phyloP scores from a whole-genome alignment of 495 filamentous ascomycete genomes.

The Acidiella bohemica region DNA sequence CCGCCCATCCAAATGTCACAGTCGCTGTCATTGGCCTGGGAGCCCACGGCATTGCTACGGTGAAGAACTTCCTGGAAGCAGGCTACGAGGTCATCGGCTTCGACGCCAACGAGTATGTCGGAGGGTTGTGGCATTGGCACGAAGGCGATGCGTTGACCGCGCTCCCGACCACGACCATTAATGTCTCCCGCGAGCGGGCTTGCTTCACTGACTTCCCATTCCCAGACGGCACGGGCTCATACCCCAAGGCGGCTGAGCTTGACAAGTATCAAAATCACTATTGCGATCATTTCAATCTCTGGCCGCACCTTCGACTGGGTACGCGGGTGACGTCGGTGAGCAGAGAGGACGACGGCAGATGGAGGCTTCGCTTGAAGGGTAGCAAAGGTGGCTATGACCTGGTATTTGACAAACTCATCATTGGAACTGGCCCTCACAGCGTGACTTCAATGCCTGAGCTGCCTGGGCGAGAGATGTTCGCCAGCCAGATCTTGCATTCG shows the following conservation, averaged over 20 bases:
- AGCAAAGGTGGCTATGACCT: not conserved
- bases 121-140: not conserved
- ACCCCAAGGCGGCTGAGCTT: conserved; percentile 1
- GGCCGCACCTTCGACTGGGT: not conserved
- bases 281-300: conserved; percentile 1
- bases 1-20: too few relatives aligned
- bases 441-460: not conserved
- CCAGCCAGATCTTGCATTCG: conserved; percentile 1
- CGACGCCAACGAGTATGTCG: conserved; percentile 1
- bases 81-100: conserved; percentile 1
- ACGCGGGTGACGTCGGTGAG: not conserved
- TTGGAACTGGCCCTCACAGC: conserved; percentile 1
- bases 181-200: conserved; percentile 1
- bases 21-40: not conserved
- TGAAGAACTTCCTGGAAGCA: not conserved
- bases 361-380: not conserved
- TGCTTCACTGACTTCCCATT: conserved; percentile 6
- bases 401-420: conserved; percentile 8
- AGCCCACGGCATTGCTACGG: not conserved
- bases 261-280: conserved; percentile 1
- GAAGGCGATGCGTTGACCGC: not conserved
- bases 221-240: not conserved
- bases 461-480: not conserved
- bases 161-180: not conserved
- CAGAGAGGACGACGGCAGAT: not conserved